These are phyloP conservation scores for Suillus variegatus DNA, from an alignment of 768 basidiomycete genomes.

Conservation along the genomic window DNA sequence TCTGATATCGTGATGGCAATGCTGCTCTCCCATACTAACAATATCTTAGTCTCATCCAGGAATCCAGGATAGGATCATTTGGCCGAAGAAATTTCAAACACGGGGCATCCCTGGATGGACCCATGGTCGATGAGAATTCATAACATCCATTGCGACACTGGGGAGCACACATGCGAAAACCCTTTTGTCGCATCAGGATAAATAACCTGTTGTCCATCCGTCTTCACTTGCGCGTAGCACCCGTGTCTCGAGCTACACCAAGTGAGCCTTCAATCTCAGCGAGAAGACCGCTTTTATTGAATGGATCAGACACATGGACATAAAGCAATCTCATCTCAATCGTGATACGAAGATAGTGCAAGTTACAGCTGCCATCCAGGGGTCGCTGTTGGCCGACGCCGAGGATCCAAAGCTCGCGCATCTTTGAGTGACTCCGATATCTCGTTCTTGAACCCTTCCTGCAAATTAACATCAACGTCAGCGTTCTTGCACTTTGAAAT, in stretches of 20 bases:
- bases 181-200: background rate
- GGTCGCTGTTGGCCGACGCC: constrained; percentile 12
- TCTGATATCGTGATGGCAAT: background rate
- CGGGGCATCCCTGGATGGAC: background rate
- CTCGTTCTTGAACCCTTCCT: constrained; percentile 26
- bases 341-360: background rate
- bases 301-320: background rate
- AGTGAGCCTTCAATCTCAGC: too few relatives aligned
- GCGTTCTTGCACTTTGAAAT: background rate
- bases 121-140: background rate
- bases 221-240: background rate
- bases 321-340: background rate
- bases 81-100: background rate
- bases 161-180: background rate
- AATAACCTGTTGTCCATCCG: background rate
- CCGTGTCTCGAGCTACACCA: background rate
- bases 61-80: background rate
- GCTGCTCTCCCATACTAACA: background rate
- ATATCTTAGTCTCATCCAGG: background rate
- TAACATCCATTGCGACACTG: background rate
- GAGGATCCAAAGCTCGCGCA: constrained; percentile 22
- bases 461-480: background rate
- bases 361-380: background rate
- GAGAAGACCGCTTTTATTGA: background rate
- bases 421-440: constrained; percentile 19